Conservation (phyloP, 139 green algal genomes). For the Chlamydomonas eustigma region DNA sequence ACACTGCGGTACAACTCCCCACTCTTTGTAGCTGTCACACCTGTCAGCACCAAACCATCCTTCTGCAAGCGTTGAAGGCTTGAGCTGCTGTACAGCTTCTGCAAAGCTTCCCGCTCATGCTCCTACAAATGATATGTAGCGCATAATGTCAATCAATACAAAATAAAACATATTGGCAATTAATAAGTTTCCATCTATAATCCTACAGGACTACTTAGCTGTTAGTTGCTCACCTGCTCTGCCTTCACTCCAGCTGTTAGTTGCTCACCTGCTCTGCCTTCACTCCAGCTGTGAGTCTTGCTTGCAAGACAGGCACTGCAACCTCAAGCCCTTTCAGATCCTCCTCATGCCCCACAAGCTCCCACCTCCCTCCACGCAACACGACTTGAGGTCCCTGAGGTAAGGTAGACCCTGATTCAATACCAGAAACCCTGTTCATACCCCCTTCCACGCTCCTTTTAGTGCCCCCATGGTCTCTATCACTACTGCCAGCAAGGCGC, state of each 20-base stretch:
- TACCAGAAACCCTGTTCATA: no score
- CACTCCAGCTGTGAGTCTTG: background rate
- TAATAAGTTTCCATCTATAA: no score
- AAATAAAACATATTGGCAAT: no score
- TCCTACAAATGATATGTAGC: no score
- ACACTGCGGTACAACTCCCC: conserved; percentile 32
- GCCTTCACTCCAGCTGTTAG: conserved; percentile 17
- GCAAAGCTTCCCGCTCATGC: conserved; percentile 22
- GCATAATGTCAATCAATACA: no score
- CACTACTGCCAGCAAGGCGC: no score
- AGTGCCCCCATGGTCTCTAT: no score
- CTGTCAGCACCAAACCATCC: conserved; percentile 41
- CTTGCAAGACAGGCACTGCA: background rate
- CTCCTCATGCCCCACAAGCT: background rate
- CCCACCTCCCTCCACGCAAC: background rate
- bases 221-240: background rate
- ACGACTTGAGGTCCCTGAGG: background rate
- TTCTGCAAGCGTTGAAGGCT: conserved; percentile 38
- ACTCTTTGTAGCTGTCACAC: conserved; percentile 2
- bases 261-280: conserved; percentile 9
- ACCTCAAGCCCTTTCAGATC: background rate
- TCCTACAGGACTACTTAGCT: no score
- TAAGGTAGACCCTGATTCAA: background rate
- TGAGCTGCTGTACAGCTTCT: conserved; percentile 28
- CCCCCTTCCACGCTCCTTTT: no score